Percentiles rank a stretch among this genome's conserved stretches.
phyloP scores from a whole-genome alignment of 108 stramenopile species.

The Nitzschia sp. region DNA sequence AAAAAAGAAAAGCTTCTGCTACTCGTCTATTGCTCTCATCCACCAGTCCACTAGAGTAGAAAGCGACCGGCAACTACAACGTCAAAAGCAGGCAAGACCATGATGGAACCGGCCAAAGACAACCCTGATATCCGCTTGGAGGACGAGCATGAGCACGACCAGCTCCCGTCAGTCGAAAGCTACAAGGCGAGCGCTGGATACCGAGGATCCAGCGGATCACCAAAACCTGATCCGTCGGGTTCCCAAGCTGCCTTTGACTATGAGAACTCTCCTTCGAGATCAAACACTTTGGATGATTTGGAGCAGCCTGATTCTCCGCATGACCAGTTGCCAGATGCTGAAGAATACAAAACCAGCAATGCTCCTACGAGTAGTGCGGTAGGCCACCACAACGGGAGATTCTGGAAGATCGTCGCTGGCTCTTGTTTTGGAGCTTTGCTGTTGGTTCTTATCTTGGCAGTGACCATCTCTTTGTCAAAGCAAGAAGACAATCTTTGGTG shows the following conservation, averaged over 20 bases:
- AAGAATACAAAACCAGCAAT: constrained; percentile 11
- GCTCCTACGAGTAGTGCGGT: not conserved
- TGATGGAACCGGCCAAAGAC: constrained; percentile 2
- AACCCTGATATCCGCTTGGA: not conserved
- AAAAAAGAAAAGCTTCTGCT: too few relatives aligned
- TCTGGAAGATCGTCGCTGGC: constrained; percentile 1
- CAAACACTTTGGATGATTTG: not conserved
- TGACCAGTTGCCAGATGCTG: constrained; percentile 1
- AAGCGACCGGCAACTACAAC: too few relatives aligned
- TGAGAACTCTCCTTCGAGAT: not conserved
- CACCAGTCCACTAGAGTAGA: too few relatives aligned
- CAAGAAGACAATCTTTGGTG: constrained; percentile 13
- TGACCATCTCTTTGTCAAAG: not conserved
- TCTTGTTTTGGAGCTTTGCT: not conserved
- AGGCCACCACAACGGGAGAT: not conserved
- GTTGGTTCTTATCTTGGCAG: not conserved
- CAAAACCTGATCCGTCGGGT: constrained; percentile 13
- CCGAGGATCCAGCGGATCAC: not conserved
- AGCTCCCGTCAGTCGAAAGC: constrained; percentile 28
- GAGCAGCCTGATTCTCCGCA: not conserved
- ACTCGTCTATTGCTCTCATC: too few relatives aligned
- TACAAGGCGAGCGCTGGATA: constrained; percentile 19
- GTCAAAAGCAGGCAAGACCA: too few relatives aligned
- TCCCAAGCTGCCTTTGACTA: not conserved
- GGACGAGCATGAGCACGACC: constrained; percentile 16